phyloP scores from a whole-genome alignment of 805 yeast species.

The Candida railenensis region DNA sequence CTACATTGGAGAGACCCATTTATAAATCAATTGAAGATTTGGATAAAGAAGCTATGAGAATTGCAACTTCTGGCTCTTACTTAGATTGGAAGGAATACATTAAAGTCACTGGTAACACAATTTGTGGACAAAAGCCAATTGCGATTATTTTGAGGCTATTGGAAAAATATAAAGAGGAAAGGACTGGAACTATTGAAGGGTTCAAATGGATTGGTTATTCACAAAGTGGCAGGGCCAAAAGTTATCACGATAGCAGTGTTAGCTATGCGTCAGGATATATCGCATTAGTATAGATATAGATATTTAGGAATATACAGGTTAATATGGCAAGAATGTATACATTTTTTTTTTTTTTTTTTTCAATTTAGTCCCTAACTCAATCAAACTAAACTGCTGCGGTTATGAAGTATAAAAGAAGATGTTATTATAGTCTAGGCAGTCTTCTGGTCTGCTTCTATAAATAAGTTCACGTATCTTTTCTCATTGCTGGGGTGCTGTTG shows the following conservation, averaged over 20 bases:
- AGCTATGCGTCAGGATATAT: slow-evolving; percentile 84
- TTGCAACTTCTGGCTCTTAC: slow-evolving; percentile 56
- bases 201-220: slow-evolving; percentile 77
- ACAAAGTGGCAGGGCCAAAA: slow-evolving; percentile 62
- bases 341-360: too few species aligned
- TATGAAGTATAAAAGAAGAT: too few species aligned
- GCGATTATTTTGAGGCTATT: slow-evolving; percentile 57
- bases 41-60: slow-evolving; percentile 69
- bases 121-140: slow-evolving; percentile 90
- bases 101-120: slow-evolving; percentile 73
- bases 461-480: too few species aligned
- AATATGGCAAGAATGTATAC: neutral
- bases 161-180: slow-evolving; percentile 30
- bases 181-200: slow-evolving; percentile 5
- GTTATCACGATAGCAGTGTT: slow-evolving; percentile 70
- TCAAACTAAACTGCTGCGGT: too few species aligned
- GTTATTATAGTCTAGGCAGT: too few species aligned
- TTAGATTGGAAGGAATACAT: slow-evolving; percentile 67
- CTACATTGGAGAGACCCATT: slow-evolving; percentile 43
- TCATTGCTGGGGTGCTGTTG: too few species aligned
- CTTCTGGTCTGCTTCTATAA: too few species aligned
- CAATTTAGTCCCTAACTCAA: too few species aligned
- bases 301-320: neutral
- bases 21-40: slow-evolving; percentile 70
- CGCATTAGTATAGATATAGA: slow-evolving; percentile 3